These are phyloP conservation scores for Clavispora fructus DNA, from an alignment of 805 yeast genomes.

Conservation along the genomic window DNA sequence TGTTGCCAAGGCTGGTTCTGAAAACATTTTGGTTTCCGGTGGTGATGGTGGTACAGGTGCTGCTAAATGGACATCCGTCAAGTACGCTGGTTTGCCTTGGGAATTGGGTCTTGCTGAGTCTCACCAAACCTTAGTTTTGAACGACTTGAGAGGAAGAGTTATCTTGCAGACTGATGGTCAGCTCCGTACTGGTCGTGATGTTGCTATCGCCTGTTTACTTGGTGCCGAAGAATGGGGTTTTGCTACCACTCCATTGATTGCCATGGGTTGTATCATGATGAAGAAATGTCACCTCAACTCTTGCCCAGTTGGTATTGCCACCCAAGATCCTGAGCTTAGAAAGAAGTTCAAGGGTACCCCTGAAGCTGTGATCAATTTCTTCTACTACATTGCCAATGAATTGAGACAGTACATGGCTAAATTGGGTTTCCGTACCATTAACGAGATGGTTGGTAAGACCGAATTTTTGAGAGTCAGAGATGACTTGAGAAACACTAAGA, in stretches of 20 bases:
- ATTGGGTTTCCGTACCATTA: constrained; percentile 90
- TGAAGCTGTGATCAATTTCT: constrained; percentile 96
- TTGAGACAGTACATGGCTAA: constrained; percentile 89
- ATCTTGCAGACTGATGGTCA: constrained; percentile 98
- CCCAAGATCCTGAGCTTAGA: constrained; percentile 93
- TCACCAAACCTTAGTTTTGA: constrained; percentile 92
- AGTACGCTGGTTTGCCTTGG: constrained; percentile 98
- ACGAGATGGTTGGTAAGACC: constrained; percentile 97
- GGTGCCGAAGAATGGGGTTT: constrained; percentile 99
- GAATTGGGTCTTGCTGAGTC: constrained; percentile 97
- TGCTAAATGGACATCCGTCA: constrained; percentile 94
- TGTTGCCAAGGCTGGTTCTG: constrained; percentile 98
- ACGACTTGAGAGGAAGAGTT: constrained; percentile 93
- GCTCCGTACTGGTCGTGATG: constrained; percentile 92
- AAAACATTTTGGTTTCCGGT: constrained; percentile 91
- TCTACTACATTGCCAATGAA: constrained; percentile 91
- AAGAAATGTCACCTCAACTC: constrained; percentile 87
- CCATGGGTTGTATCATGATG: constrained; percentile 97
- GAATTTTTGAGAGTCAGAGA: constrained; percentile 85
- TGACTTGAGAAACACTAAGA: constrained; percentile 80
- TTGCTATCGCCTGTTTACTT: constrained; percentile 89
- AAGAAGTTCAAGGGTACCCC: constrained; percentile 94
- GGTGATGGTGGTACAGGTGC: constrained; percentile 99
- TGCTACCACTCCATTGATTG: constrained; percentile 94
- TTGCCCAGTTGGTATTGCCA: constrained; percentile 98